Conservation (phyloP, 2,329 filamentous ascomycete genomes). For the Blumeriella jaapii region DNA sequence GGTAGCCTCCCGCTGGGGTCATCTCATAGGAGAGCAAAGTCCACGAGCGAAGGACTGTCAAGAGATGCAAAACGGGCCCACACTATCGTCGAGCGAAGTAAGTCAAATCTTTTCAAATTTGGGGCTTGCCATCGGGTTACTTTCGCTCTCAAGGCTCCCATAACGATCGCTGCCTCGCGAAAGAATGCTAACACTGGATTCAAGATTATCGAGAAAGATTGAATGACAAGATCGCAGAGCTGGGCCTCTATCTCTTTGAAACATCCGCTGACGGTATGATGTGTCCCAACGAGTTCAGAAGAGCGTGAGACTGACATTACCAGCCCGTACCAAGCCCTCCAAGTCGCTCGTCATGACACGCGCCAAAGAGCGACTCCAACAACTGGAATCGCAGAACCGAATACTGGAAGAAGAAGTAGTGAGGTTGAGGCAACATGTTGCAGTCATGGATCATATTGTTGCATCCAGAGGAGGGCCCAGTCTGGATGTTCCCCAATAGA, state of each 20-base stretch:
- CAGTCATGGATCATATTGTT: constrained; percentile 16
- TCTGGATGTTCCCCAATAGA: background rate
- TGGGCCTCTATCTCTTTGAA: constrained; percentile 18
- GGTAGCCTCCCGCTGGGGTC: background rate
- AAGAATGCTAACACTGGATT: background rate
- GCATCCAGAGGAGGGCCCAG: constrained; percentile 3
- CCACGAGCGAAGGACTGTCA: constrained; percentile 6
- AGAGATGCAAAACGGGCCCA: constrained; percentile 16
- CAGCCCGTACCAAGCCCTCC: constrained; percentile 17
- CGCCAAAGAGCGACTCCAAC: constrained; percentile 17
- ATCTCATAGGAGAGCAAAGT: constrained; percentile 3
- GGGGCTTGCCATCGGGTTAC: background rate
- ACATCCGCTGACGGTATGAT: constrained; percentile 16
- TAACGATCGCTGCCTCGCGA: too few species aligned
- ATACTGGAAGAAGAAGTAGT: constrained; percentile 13
- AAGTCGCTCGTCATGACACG: constrained; percentile 19
- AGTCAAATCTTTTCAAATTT: background rate
- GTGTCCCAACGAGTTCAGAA: background rate
- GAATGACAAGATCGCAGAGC: constrained; percentile 19
- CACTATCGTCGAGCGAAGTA: constrained; percentile 17
- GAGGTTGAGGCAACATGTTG: constrained; percentile 15
- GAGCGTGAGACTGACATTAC: background rate
- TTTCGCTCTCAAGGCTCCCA: background rate
- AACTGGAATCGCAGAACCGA: constrained; percentile 16
- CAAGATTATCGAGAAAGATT: constrained; percentile 18